phyloP scores from a whole-genome alignment of 2,329 filamentous ascomycete genomes.

The Nemania abortiva region DNA sequence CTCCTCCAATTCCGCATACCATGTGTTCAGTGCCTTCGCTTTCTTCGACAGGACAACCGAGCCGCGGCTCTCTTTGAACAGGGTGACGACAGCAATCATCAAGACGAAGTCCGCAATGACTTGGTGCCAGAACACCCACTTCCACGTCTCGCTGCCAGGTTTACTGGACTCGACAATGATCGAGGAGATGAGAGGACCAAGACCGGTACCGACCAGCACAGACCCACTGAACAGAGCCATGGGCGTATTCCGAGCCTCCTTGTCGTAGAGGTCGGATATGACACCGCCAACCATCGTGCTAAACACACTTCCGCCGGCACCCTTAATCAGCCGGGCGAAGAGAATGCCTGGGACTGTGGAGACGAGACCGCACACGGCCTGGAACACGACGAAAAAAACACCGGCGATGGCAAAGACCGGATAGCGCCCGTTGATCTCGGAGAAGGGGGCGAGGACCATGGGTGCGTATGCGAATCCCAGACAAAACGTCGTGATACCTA shows the following conservation, averaged over 20 bases:
- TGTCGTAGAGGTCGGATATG: slow-evolving; percentile 85
- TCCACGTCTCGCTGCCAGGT: slow-evolving; percentile 65
- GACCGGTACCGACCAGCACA: slow-evolving; percentile 82
- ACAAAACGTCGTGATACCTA: slow-evolving; percentile 86
- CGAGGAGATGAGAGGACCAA: slow-evolving; percentile 79
- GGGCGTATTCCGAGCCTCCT: slow-evolving; percentile 83
- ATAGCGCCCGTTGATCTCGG: slow-evolving; percentile 87
- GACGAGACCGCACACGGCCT: slow-evolving; percentile 80
- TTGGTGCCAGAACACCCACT: slow-evolving; percentile 92
- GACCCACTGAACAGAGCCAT: slow-evolving; percentile 90
- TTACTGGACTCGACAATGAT: slow-evolving; percentile 74
- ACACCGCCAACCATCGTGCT: slow-evolving; percentile 94
- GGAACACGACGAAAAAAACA: slow-evolving; percentile 75
- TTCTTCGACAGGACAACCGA: slow-evolving; percentile 83
- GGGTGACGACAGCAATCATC: slow-evolving; percentile 71
- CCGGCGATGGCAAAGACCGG: slow-evolving; percentile 84
- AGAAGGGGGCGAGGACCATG: slow-evolving; percentile 89
- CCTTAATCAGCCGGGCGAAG: slow-evolving; percentile 79
- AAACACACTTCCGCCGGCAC: slow-evolving; percentile 81
- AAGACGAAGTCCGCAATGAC: slow-evolving; percentile 75
- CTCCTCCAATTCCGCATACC: slow-evolving; percentile 80
- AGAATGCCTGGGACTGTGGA: slow-evolving; percentile 78
- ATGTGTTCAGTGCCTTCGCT: slow-evolving; percentile 78
- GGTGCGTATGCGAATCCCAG: slow-evolving; percentile 83
- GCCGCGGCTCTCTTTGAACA: slow-evolving; percentile 86